Conservation (phyloP, 305 asterid genomes). For the Fraxinus greggii region DNA sequence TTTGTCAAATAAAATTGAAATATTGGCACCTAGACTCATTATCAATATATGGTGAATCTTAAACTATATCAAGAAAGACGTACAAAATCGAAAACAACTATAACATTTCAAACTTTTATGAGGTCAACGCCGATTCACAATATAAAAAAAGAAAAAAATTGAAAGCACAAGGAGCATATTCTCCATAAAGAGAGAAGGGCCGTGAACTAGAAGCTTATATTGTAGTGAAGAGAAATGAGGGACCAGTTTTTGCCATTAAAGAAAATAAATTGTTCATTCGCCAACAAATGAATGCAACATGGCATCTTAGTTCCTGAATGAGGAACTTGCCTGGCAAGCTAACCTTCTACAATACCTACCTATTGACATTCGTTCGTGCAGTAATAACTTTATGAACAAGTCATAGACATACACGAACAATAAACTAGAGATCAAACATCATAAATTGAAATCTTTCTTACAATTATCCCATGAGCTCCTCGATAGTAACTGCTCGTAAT, state of each 20-base stretch:
- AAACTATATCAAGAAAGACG: neutral
- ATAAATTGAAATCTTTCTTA: constrained; percentile 40
- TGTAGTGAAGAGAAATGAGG: neutral
- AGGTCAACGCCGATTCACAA: neutral
- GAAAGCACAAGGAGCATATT: neutral
- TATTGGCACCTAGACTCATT: neutral
- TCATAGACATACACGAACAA: neutral
- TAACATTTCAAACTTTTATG: neutral
- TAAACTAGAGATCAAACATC: constrained; percentile 17
- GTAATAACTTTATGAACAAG: constrained; percentile 5
- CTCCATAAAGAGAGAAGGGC: neutral
- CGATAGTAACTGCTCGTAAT: constrained; percentile 97
- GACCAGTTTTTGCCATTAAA: neutral
- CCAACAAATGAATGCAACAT: neutral
- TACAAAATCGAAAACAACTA: neutral
- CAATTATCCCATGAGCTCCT: constrained; percentile 96
- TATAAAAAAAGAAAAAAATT: neutral
- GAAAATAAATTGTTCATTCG: neutral
- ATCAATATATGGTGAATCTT: neutral
- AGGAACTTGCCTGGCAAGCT: neutral
- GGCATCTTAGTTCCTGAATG: neutral
- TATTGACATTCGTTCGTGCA: neutral
- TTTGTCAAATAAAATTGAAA: neutral
- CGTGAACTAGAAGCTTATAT: constrained; percentile 6
- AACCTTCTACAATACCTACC: neutral